Base-by-base conservation (phyloP, 768 basidiomycete genomes). In the Phylloporus arenicola region DNA sequence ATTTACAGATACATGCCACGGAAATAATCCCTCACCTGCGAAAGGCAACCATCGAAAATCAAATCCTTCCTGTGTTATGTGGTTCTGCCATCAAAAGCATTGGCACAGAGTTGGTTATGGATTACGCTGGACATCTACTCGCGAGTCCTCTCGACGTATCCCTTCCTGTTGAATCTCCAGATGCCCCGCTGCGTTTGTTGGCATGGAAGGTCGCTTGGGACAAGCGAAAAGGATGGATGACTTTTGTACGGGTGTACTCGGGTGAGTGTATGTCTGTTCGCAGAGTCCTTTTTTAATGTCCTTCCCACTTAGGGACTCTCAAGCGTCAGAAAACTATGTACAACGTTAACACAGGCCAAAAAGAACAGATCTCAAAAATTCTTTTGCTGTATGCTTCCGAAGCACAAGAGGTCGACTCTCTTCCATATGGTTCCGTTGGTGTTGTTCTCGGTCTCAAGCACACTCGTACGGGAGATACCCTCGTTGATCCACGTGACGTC, bases 191-290 rank as follows among this genome's bases (percentile, higher is more conserved):
- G 20, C 81, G 78, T 31, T 65, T 84, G 55, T 72, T 93, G 24
- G 91, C 87, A 3, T 93, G 92, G 91, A 93, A 93, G 63, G 91
- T 93, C 19, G 75, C 73, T 27, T 92, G 89, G 90, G 89, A 93
- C 60, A 82, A 82, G 51, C 79, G 71, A 50, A 78, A 77, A 57
- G 91, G 91, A 20, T 93, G 91, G 91, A 91, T 93, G 89, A 92
- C 91, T 2, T 93, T 91, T 63, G 84, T 93, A 34, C 76, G 91
- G 22, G 80, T 93, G 17, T 93, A 93, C 66, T 91, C 90, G 47
- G 91, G 90, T 88, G 64, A 53, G 73, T 65, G 5, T 30, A 29
- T 35, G 27, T 25, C 13, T 27, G 10, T 24, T 33, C 16, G 19
- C 12, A 5, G 22, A 33, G n/a, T 30, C 12, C n/a, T n/a, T 12